Percentiles rank a stretch among this genome's conserved stretches.
These are phyloP conservation scores for Arthrobotrys megalospora DNA, from an alignment of 2,329 filamentous ascomycete species.

Conservation along the genomic window DNA sequence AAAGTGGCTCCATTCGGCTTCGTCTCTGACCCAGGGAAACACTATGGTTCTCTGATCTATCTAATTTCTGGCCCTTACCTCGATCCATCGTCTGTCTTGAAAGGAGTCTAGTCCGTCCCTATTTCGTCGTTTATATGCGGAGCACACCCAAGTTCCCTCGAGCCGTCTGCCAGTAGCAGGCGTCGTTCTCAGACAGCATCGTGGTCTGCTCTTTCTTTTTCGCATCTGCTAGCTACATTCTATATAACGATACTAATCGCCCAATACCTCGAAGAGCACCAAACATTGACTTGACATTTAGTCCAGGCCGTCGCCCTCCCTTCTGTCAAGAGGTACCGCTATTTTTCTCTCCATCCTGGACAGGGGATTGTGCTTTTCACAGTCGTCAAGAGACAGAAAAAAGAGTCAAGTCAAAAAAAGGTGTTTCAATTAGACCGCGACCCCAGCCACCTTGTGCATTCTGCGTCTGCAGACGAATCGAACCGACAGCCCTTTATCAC, in stretches of 20 bases:
- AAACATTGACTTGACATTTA: slow-evolving; percentile 41
- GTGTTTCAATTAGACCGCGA: slow-evolving; percentile 26
- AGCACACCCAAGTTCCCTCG: slow-evolving; percentile 29
- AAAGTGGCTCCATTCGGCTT: slow-evolving; percentile 37
- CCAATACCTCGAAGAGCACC: slow-evolving; percentile 28
- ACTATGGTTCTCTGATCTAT: slow-evolving; percentile 26
- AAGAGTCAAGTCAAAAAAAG: slow-evolving; percentile 6
- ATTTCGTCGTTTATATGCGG: slow-evolving; percentile 56
- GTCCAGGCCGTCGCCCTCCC: slow-evolving; percentile 26
- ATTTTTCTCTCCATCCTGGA: slow-evolving; percentile 1
- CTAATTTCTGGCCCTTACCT: slow-evolving; percentile 53
- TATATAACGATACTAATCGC: slow-evolving; percentile 36
- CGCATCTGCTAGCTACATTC: slow-evolving; percentile 52
- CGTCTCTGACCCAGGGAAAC: slow-evolving; percentile 32
- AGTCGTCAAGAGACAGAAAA: neutral
- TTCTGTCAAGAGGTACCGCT: slow-evolving; percentile 14
- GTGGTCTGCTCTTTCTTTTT: slow-evolving; percentile 30
- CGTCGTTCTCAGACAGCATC: slow-evolving; percentile 20
- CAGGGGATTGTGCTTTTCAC: slow-evolving; percentile 9
- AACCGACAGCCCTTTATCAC: slow-evolving; percentile 25
- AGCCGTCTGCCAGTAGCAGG: slow-evolving; percentile 20
- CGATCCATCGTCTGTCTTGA: slow-evolving; percentile 8
- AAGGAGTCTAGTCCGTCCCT: slow-evolving; percentile 19
- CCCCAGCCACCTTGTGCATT: slow-evolving; percentile 19
- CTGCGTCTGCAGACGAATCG: slow-evolving; percentile 26